phyloP scores from a whole-genome alignment of 768 basidiomycete species.

The Mycena epipterygia region DNA sequence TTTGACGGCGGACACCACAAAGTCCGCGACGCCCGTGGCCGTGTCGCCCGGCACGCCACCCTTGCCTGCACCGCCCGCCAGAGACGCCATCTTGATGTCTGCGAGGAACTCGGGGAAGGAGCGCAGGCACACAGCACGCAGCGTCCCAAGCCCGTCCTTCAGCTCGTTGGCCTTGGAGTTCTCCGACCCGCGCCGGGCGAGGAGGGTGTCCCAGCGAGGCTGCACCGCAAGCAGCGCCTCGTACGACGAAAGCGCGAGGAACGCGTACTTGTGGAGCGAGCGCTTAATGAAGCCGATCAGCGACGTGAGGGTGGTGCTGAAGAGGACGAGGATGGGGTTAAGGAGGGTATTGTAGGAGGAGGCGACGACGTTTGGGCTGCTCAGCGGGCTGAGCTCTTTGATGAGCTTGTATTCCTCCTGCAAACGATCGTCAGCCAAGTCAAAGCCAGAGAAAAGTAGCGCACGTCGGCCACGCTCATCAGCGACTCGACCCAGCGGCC shows the following conservation, averaged over 20 bases:
- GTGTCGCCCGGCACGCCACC: slow-evolving; percentile 64
- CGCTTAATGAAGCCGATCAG: slow-evolving; percentile 79
- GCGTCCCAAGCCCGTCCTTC: slow-evolving; percentile 74
- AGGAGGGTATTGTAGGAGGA: slow-evolving; percentile 75
- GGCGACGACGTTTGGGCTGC: slow-evolving; percentile 61
- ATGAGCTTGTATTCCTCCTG: slow-evolving; percentile 79
- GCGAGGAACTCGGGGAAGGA: slow-evolving; percentile 90
- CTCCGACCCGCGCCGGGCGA: slow-evolving; percentile 64
- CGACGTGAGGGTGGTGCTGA: slow-evolving; percentile 74
- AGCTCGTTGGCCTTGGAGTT: slow-evolving; percentile 71
- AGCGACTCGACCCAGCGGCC: slow-evolving; percentile 78
- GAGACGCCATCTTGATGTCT: slow-evolving; percentile 77
- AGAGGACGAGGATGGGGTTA: slow-evolving; percentile 73
- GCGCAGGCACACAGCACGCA: slow-evolving; percentile 79
- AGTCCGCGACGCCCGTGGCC: slow-evolving; percentile 75
- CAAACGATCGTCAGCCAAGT: neutral
- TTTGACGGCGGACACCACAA: slow-evolving; percentile 68
- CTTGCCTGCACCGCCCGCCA: slow-evolving; percentile 49
- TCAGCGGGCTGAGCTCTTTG: slow-evolving; percentile 72
- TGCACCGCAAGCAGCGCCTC: slow-evolving; percentile 70
- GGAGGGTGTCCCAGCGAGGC: slow-evolving; percentile 75
- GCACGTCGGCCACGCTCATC: slow-evolving; percentile 75
- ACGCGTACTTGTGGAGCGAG: slow-evolving; percentile 82
- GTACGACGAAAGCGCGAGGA: slow-evolving; percentile 83
- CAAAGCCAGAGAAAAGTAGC: slow-evolving; percentile 28